A percentile compares a stretch with the other conserved stretches of the same genome.
Evolutionary conservation across 495 filamentous ascomycete genomes (phyloP).

Genomic region (Cenococcum geophilum): DNA sequence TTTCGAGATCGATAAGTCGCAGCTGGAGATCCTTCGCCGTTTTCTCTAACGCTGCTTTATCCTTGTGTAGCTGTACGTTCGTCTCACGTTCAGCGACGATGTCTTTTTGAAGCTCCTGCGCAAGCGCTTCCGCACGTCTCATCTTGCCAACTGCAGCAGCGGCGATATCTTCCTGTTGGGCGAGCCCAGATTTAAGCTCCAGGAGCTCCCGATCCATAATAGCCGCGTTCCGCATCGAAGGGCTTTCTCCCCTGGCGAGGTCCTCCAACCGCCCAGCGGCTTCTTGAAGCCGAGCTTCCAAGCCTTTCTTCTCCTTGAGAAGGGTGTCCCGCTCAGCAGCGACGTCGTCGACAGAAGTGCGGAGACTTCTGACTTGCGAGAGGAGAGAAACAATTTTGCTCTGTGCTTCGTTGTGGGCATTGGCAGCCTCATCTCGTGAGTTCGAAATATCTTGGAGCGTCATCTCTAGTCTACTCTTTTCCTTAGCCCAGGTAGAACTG

Average conservation of each 20-base stretch:
- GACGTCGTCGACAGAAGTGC: slow-evolving; percentile 79
- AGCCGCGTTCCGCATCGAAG: slow-evolving; percentile 87
- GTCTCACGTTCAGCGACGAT: slow-evolving; percentile 83
- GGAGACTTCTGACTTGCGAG: slow-evolving; percentile 81
- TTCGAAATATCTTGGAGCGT: slow-evolving; percentile 83
- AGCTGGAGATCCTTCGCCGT: slow-evolving; percentile 85
- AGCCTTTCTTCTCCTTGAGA: slow-evolving; percentile 79
- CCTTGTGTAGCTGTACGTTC: slow-evolving; percentile 78
- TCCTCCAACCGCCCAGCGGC: slow-evolving; percentile 90
- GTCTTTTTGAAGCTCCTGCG: slow-evolving; percentile 87
- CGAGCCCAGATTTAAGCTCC: slow-evolving; percentile 81
- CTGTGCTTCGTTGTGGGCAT: slow-evolving; percentile 92
- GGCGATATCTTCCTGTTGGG: slow-evolving; percentile 90
- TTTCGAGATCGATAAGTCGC: slow-evolving; percentile 85
- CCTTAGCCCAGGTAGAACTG: slow-evolving; percentile 95
- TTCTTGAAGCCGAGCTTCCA: slow-evolving; percentile 82
- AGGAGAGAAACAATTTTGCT: slow-evolving; percentile 82
- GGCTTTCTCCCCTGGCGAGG: slow-evolving; percentile 76
- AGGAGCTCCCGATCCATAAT: slow-evolving; percentile 83
- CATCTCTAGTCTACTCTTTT: slow-evolving; percentile 86
- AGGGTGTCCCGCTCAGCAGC: slow-evolving; percentile 78
- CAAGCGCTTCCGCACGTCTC: slow-evolving; percentile 88
- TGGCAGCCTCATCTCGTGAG: slow-evolving; percentile 86
- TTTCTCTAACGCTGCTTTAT: slow-evolving; percentile 88
- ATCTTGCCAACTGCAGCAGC: slow-evolving; percentile 94